These are phyloP conservation scores for Brassica balearica DNA, from an alignment of 441 rosid species.

Conservation along the genomic window DNA sequence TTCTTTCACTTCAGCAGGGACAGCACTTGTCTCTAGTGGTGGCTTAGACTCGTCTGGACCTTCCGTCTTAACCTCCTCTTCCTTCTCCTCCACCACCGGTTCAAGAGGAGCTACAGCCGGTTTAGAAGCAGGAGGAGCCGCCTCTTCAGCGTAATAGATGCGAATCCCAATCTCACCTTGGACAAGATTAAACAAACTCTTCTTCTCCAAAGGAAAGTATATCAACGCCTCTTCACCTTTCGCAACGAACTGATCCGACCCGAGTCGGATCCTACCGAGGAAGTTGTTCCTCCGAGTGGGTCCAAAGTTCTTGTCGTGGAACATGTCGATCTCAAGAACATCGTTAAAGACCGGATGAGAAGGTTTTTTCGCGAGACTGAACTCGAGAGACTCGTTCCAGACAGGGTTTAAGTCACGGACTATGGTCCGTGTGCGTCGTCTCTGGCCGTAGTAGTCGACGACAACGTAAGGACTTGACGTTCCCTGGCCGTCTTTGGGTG, in stretches of 20 bases:
- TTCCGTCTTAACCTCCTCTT: slow-evolving; percentile 30
- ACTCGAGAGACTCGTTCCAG: slow-evolving; percentile 71
- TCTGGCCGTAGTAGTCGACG: slow-evolving; percentile 64
- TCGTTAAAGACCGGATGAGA: slow-evolving; percentile 54
- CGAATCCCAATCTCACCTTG: slow-evolving; percentile 83
- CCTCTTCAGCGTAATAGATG: slow-evolving; percentile 67
- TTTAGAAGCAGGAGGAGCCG: slow-evolving; percentile 23
- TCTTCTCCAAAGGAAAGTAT: slow-evolving; percentile 73
- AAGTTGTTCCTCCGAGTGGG: slow-evolving; percentile 61
- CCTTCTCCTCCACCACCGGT: slow-evolving; percentile 46
- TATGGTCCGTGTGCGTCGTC: slow-evolving; percentile 55
- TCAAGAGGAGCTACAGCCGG: slow-evolving; percentile 43
- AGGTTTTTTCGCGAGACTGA: slow-evolving; percentile 48
- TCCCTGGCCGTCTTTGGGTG: slow-evolving; percentile 75
- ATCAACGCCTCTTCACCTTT: slow-evolving; percentile 91
- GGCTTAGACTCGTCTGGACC: slow-evolving; percentile 37
- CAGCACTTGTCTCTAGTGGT: slow-evolving; percentile 27
- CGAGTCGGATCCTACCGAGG: slow-evolving; percentile 73
- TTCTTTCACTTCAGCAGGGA: slow-evolving; percentile 24
- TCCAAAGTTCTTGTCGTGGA: slow-evolving; percentile 63
- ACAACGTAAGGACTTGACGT: slow-evolving; percentile 72
- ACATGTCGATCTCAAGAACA: slow-evolving; percentile 62
- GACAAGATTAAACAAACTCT: slow-evolving; percentile 58
- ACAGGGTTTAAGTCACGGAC: slow-evolving; percentile 62
- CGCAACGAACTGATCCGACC: slow-evolving; percentile 67